phyloP scores from a whole-genome alignment of 345 rosid genomes.

The Euphorbia pulcherrima region DNA sequence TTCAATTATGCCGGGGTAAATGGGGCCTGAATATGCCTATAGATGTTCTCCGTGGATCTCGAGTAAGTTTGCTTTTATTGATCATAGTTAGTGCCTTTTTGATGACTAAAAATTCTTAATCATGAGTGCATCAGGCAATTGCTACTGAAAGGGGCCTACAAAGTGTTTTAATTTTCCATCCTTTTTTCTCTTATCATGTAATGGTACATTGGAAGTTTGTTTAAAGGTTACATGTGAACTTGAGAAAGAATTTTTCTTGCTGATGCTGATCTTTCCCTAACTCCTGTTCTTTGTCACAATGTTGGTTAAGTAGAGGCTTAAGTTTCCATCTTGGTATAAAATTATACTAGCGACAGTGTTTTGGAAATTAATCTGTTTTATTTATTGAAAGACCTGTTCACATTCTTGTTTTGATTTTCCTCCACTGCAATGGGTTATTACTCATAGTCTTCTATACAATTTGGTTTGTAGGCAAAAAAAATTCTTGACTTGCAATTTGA shows the following conservation, averaged over 20 bases:
- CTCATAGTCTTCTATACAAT: conserved; percentile 8
- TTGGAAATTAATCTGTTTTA: not conserved
- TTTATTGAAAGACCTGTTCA: not conserved
- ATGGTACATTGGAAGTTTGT: not conserved
- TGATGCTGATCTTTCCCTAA: not conserved
- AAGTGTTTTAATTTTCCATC: not conserved
- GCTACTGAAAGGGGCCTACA: not conserved
- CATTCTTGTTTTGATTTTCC: not conserved
- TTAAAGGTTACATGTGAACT: not conserved
- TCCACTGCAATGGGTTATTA: conserved; percentile 1
- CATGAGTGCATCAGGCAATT: no score
- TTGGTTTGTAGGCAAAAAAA: conserved; percentile 34
- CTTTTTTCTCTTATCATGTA: not conserved
- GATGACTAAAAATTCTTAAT: not conserved
- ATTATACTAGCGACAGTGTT: no score
- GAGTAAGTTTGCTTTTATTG: conserved; percentile 30
- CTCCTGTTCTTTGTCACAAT: not conserved
- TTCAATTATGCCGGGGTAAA: conserved; percentile 37
- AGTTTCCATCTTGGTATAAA: not conserved
- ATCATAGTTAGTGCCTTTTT: conserved; percentile 1
- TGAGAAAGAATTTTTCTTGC: not conserved
- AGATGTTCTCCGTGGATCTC: conserved; percentile 52
- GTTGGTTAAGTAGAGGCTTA: not conserved
- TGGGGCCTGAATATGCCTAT: conserved; percentile 48
- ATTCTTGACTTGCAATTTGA: conserved; percentile 38